phyloP scores from a whole-genome alignment of 495 filamentous ascomycete species.

The Podospora pseudocomata region DNA sequence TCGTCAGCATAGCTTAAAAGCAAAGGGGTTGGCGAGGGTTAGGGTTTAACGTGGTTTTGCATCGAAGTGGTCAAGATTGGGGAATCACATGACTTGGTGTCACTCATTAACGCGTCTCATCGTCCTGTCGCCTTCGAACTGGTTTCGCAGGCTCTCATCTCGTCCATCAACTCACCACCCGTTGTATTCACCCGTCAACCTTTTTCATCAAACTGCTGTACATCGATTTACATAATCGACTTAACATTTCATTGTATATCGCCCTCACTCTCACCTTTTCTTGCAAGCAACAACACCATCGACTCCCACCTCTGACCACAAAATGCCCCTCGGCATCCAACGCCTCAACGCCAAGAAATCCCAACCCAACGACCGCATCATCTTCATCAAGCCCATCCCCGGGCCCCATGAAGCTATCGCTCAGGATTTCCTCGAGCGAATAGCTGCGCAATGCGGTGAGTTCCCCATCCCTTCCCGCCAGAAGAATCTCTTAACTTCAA shows the following conservation, averaged over 20 bases:
- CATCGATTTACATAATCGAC: too few species aligned
- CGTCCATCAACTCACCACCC: too few species aligned
- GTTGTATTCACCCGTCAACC: too few species aligned
- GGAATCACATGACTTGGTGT: neutral
- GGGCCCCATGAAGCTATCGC: constrained; percentile 56
- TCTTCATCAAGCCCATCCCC: constrained; percentile 71
- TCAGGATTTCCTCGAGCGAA: constrained; percentile 67
- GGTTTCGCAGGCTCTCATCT: neutral
- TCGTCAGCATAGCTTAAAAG: too few species aligned
- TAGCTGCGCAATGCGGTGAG: constrained; percentile 69
- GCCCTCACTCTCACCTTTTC: too few species aligned
- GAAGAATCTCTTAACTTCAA: too few species aligned
- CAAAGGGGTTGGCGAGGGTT: neutral
- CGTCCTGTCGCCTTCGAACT: neutral
- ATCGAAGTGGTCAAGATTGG: neutral
- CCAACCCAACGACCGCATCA: constrained; percentile 64
- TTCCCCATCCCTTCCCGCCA: neutral
- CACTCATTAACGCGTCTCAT: neutral
- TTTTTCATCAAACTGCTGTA: too few species aligned
- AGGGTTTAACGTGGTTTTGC: neutral
- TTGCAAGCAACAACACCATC: neutral
- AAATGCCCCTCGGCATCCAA: constrained; percentile 66
- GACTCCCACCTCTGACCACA: neutral
- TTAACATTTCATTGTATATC: too few species aligned
- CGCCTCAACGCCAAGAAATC: constrained; percentile 63